Evolutionary conservation across 2,329 filamentous ascomycete genomes (phyloP).

Genomic region (Hortaea werneckii): DNA sequence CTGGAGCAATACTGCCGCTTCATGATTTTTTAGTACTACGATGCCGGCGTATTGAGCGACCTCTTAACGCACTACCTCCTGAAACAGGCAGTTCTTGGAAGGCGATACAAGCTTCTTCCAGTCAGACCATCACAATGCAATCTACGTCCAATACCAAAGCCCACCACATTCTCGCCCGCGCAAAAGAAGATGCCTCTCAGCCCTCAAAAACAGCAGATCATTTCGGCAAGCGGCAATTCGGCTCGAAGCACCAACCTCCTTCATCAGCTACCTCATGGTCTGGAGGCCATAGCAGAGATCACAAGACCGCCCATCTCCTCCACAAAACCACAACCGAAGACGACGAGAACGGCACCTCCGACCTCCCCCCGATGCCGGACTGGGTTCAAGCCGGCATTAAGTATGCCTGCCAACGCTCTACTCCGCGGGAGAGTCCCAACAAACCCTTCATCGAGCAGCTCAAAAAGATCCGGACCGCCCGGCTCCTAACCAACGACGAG

Average conservation of each 20-base stretch:
- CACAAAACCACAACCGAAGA: slow-evolving; percentile 71
- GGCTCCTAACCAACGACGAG: slow-evolving; percentile 62
- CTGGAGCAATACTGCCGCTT: slow-evolving; percentile 35
- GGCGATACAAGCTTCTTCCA: slow-evolving; percentile 4
- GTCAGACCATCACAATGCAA: slow-evolving; percentile 1
- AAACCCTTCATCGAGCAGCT: slow-evolving; percentile 63
- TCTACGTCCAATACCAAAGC: slow-evolving; percentile 3
- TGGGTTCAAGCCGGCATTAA: slow-evolving; percentile 54
- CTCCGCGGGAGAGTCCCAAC: slow-evolving; percentile 62
- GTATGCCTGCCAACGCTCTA: slow-evolving; percentile 75
- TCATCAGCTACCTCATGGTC: slow-evolving; percentile 6
- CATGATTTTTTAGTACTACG: slow-evolving; percentile 43
- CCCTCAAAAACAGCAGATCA: slow-evolving; percentile 9
- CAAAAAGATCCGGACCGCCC: slow-evolving; percentile 60
- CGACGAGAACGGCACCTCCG: slow-evolving; percentile 38
- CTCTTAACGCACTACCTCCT: neutral
- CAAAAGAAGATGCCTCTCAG: slow-evolving; percentile 32
- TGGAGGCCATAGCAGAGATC: slow-evolving; percentile 18
- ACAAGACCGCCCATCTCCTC: slow-evolving; percentile 39
- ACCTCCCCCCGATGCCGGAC: slow-evolving; percentile 57
- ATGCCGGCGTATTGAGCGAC: slow-evolving; percentile 32
- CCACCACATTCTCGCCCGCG: slow-evolving; percentile 41
- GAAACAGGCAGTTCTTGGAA: neutral
- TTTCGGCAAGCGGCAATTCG: slow-evolving; percentile 19
- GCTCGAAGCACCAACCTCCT: slow-evolving; percentile 2